Evolutionary conservation across 2,329 filamentous ascomycete species (phyloP).

Genomic region (Neurospora crassa): DNA sequence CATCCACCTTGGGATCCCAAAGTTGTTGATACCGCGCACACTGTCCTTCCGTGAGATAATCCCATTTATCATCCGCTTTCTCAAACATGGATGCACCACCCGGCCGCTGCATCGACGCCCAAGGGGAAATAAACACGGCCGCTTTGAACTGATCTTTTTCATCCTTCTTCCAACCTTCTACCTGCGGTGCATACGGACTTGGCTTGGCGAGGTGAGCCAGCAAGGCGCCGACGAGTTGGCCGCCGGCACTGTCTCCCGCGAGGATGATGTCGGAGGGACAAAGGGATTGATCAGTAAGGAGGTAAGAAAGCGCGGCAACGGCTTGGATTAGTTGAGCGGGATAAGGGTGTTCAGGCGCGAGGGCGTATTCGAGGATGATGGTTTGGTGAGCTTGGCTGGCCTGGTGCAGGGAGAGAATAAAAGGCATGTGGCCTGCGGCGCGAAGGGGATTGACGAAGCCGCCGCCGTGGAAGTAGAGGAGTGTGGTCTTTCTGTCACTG

Average conservation of each 20-base stretch:
- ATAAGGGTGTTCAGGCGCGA: constrained; percentile 16
- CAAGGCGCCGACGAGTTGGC: constrained; percentile 13
- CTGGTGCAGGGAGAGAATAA: constrained; percentile 9
- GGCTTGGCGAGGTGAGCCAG: constrained; percentile 12
- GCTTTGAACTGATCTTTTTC: constrained; percentile 3
- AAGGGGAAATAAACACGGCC: constrained; percentile 15
- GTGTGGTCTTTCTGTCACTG: neutral
- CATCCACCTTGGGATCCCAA: constrained; percentile 5
- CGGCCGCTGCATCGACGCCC: constrained; percentile 6
- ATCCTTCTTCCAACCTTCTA: neutral
- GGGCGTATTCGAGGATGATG: constrained; percentile 16
- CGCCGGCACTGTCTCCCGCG: constrained; percentile 17
- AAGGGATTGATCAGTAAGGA: constrained; percentile 6
- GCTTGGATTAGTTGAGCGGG: constrained; percentile 15
- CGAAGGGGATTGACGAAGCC: constrained; percentile 16
- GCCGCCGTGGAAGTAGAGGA: constrained; percentile 18
- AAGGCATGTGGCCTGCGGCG: constrained; percentile 10
- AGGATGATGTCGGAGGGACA: constrained; percentile 11
- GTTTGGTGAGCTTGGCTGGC: constrained; percentile 8
- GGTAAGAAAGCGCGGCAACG: constrained; percentile 8
- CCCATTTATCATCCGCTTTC: constrained; percentile 7
- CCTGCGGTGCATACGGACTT: constrained; percentile 4
- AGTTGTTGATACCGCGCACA: constrained; percentile 3
- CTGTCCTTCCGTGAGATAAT: constrained; percentile 9
- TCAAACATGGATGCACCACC: constrained; percentile 1